Base-by-base conservation (phyloP, 139 green algal species). In the Pleodorina starrii region DNA sequence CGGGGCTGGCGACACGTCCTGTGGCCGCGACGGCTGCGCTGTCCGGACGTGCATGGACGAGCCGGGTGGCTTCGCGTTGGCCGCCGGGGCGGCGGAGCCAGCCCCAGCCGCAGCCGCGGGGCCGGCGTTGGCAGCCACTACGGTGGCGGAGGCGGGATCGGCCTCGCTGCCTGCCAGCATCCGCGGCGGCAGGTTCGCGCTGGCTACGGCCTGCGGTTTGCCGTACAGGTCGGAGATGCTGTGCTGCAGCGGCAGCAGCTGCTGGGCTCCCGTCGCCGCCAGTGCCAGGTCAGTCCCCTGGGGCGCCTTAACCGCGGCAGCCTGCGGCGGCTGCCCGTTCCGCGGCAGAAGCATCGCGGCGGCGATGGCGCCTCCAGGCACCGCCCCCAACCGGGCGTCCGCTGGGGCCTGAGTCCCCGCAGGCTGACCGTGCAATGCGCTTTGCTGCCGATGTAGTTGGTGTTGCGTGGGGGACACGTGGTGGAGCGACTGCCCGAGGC, bases 211-310 rank as follows among this genome's bases (percentile, higher is more conserved):
- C 36, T 88, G 79, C n/a, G 60, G 46, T 48, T 79, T 66, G 69
- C 46, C 79, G 80, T 88, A 88, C 46, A 88, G 68, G n/a, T 88
- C 82, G 1, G 66, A 80, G 17, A 88, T n/a, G 68, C 63, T 80
- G 82, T 88, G 82, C 82, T 88, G 82, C 82, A 88, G 82, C 43
- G 40, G 66, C 43, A 42, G 32, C 25, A 46, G 32, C 6, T n/a
- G 40, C 57, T 50, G 36, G 27, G 63, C 63, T 73, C 21, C 6
- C 19, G 32, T n/a, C 44, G 40, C 25, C 63, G 63, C 35, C 63
- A 38, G 63, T 66, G 54, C 29, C 54, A 25, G 54, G 54, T 27
- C 54, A 25, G 29, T 25, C 5, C 54, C 38, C 21, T 48, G 69
- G 2, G 19, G 35, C 29, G 12, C 69, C 63, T 73, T 73, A 11